Evolutionary conservation across 495 filamentous ascomycete genomes (phyloP), one percentile per base, ranked within the genome.

Genomic region (Bombardia bombarda): DNA sequence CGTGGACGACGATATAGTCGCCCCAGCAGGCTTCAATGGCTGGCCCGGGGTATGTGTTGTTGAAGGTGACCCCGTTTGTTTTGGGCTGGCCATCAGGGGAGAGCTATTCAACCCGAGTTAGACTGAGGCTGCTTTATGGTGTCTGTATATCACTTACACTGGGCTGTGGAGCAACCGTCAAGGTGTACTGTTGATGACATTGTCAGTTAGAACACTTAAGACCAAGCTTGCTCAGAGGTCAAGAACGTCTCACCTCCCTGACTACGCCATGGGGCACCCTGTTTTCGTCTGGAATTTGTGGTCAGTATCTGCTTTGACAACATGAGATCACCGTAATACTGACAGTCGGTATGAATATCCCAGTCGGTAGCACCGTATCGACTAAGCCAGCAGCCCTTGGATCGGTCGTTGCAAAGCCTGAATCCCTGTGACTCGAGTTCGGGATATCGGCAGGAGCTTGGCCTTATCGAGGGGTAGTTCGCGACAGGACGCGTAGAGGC

Each of bases 11-110:
- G 32, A 74, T 60, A 25, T 50, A 65, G 42, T 81, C 77, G 12
- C 75, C 76, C 69, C 73, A 76, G 38, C 77, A 67, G 1, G 74
- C 77, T 45, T 74, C 66, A 40, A 83, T 66, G 0, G 62, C 65
- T n/a, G 79, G 79, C 0, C 75, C 69, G 0, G 69, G 69, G 40
- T 66, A 65, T 31, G 17, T 52, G 62, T 12, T 36, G 55, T 49
- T 51, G 20, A 49, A 34, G 13, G 34, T 32, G 6, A 28, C 20
- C 21, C 44, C 38, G 31, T 31, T 23, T 16, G 34, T 28, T 23
- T 46, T 46, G 26, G 28, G 21, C 19, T 46, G 44, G 9, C 44
- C 44, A 41, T 46, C 44, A 20, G 44, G 44, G 6, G 37, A 32
- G 6, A 46, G n/a, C 42, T 44, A 22, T n/a, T n/a, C n/a, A 8